Base-by-base conservation (phyloP, 805 yeast species). In the Nematodospora valgi region DNA sequence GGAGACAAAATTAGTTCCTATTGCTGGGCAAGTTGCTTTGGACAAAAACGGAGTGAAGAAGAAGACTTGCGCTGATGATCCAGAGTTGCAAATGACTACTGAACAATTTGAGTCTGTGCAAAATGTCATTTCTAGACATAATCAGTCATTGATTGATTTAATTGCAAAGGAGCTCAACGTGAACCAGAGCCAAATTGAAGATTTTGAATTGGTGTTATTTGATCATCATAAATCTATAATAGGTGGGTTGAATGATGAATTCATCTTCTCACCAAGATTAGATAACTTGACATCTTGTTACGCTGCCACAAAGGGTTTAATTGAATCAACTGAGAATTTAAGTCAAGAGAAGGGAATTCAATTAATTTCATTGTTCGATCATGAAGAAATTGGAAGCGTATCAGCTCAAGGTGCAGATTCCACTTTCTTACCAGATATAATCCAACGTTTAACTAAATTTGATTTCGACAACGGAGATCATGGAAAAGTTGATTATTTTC, bases 391-490 rank as follows among this genome's bases (percentile, higher is more conserved):
- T 46, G 98, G 98, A 0, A 88, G 97, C 2, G 70, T 79, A 6
- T 83, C 95, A 12, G 95, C 96, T 10, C 97, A 91, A 60, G 98
- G 98, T 45, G 98, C 98, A 1, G 89, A 86, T 52, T 87, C 97
- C 2, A 84, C 89, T 40, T 86, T 93, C 55, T 65, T 91, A 36
- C 93, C 93, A 15, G 84, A 87, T 47, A 71, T 86, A 23, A 57
- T 89, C 34, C 76, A 74, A 41, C 76, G 97, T 52, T 59, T 89
- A 30, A 73, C 88, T 1, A 50, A 40, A 20, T 34, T 47, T 23
- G 46, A 52, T 35, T 47, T 48, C 17, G 29, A 31, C 9, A n/a
- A n/a, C n/a, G 23, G 17, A 10, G 43, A 58, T 4, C 58, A 59
- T 22, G 44, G 56, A 4, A 37, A 49, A 9, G 49, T 46, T 2